These are phyloP conservation scores for Aspergillus tamarii DNA, from an alignment of 2,329 filamentous ascomycete genomes.

Conservation along the genomic window DNA sequence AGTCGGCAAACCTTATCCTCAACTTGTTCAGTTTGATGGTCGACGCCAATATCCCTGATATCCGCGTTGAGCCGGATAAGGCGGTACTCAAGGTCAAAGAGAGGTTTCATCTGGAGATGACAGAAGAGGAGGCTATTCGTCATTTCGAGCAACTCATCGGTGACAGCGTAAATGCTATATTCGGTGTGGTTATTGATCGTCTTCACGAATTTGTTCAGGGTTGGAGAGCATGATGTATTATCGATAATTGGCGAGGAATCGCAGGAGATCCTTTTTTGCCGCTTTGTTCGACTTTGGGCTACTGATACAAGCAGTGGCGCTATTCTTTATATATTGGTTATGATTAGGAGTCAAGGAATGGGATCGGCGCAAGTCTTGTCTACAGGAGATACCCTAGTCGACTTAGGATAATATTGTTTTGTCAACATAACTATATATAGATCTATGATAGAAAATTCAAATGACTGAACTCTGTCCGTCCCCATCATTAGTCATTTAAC, in stretches of 20 bases:
- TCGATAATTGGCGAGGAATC: neutral
- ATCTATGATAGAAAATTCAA: slow-evolving; percentile 6
- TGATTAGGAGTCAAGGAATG: neutral
- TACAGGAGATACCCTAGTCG: slow-evolving; percentile 11
- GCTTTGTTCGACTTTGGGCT: neutral
- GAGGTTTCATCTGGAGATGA: slow-evolving; percentile 87
- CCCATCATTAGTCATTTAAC: neutral
- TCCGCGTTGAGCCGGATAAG: slow-evolving; percentile 88
- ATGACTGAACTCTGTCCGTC: neutral
- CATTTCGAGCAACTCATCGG: slow-evolving; percentile 89
- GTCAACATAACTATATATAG: slow-evolving; percentile 1
- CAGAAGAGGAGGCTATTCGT: slow-evolving; percentile 86
- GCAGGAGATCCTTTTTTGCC: neutral
- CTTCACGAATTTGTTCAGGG: slow-evolving; percentile 93
- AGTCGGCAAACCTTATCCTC: slow-evolving; percentile 86
- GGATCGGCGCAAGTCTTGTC: neutral
- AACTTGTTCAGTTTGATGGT: slow-evolving; percentile 98
- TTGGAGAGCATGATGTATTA: slow-evolving; percentile 66
- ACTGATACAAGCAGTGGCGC: neutral
- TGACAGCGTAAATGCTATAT: slow-evolving; percentile 84
- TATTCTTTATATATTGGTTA: neutral
- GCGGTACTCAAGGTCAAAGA: slow-evolving; percentile 94
- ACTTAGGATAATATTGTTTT: slow-evolving; percentile 17
- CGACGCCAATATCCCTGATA: slow-evolving; percentile 95
- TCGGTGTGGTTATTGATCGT: slow-evolving; percentile 92